Evolutionary conservation across 2,329 filamentous ascomycete species (phyloP), one percentile per base, ranked within the genome.

Genomic region (Phaeosphaeriaceae sp.): DNA sequence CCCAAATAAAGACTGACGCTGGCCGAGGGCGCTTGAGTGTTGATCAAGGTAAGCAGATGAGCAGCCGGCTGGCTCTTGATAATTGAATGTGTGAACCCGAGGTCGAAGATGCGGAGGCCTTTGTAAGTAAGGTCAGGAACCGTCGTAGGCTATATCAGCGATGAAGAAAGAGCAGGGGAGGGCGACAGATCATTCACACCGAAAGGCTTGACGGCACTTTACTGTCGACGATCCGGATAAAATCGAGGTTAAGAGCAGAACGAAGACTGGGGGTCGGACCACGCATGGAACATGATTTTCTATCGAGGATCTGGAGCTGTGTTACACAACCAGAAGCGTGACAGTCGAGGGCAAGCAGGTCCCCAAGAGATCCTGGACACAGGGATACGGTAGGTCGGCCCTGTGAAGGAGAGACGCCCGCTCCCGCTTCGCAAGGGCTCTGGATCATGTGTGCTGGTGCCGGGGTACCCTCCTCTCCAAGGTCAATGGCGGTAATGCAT

Each of bases 341-440:
- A 72, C 70, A 65, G 64, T 54, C 55, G 59, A 72, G 67, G 61
- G 67, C 67, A 66, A 68, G 64, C 63, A 69, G 55, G 59, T 53
- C 54, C 56, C 60, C 60, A 60, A 67, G 52, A 60, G 61, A 60
- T 63, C 60, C 53, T 67, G 56, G 56, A 54, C 61, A 68, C 67
- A 72, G 63, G 68, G 70, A 66, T 68, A 61, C 66, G 68, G 71
- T 74, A 72, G 69, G 67, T 74, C 71, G 71, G 71, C 69, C 61
- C 63, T 60, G 59, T 52, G 63, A 60, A 60, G 62, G 59, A 70
- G 61, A 71, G 65, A 62, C 53, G 62, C 64, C 57, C 58, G 58
- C 67, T 66, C 64, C 65, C 68, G 70, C 72, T 71, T 71, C 61
- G 64, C 65, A 61, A 54, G 43, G 56, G 46, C 61, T 60, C 60